Conservation (phyloP, 2,329 filamentous ascomycete species). For the Coniochaeta ligniaria region DNA sequence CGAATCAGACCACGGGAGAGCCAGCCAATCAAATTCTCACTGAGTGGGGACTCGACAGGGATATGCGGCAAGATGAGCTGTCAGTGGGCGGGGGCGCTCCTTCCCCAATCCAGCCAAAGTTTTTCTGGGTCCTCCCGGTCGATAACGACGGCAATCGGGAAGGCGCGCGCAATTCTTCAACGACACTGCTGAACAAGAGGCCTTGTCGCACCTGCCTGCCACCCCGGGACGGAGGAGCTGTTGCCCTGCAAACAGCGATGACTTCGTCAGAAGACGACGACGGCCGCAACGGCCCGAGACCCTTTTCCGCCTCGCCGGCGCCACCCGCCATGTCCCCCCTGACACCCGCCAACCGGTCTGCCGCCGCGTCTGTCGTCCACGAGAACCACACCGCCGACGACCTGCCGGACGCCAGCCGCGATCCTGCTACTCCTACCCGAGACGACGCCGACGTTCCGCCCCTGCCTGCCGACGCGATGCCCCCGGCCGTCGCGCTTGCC, state of each 20-base stretch:
- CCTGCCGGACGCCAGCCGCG: background rate
- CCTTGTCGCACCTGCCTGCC: background rate
- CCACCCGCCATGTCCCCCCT: conserved; percentile 18
- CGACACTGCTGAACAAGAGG: background rate
- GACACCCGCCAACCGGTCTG: conserved; percentile 10
- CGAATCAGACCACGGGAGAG: background rate
- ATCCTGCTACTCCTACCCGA: background rate
- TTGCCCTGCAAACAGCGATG: conserved; percentile 45
- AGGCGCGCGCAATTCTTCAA: background rate
- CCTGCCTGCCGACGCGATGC: background rate
- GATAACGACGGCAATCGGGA: background rate
- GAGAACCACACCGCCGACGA: conserved; percentile 10
- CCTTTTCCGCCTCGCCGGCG: conserved; percentile 12
- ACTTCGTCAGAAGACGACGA: conserved; percentile 41
- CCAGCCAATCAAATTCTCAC: background rate
- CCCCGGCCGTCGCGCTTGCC: background rate
- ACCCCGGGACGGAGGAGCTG: conserved; percentile 47
- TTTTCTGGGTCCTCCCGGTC: background rate
- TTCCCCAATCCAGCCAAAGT: conserved; percentile 1
- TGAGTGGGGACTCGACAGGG: background rate
- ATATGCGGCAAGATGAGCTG: background rate
- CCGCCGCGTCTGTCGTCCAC: conserved; percentile 10
- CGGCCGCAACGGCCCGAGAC: conserved; percentile 9
- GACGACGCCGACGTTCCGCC: background rate
- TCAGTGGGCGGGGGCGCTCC: background rate